phyloP scores from a whole-genome alignment of 352 stramenopile genomes.

The Paralagenidium karlingii region DNA sequence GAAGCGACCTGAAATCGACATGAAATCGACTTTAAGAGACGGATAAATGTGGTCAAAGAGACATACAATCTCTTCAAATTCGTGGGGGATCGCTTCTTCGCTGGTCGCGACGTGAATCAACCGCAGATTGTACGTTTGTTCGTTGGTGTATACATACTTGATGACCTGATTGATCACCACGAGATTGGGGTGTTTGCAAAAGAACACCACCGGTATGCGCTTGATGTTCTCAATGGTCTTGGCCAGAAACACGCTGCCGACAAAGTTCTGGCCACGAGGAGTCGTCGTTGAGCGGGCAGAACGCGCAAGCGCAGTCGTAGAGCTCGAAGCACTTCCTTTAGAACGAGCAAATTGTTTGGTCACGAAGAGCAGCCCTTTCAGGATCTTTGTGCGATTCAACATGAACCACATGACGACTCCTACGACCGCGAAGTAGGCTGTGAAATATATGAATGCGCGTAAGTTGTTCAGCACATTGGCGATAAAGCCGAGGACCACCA shows the following conservation, averaged over 20 bases:
- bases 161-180: slow-evolving; percentile 88
- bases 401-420: slow-evolving; percentile 41
- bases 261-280: slow-evolving; percentile 10
- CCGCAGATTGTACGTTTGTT: slow-evolving; percentile 79
- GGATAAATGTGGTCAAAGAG: slow-evolving; percentile 86
- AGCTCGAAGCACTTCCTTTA: not conserved
- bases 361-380: slow-evolving; percentile 33
- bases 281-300: not conserved
- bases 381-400: slow-evolving; percentile 40
- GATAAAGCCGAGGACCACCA: slow-evolving; percentile 31
- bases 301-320: slow-evolving; percentile 9
- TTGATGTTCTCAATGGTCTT: slow-evolving; percentile 70
- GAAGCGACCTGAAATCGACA: slow-evolving; percentile 59
- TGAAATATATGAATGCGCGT: slow-evolving; percentile 29
- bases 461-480: slow-evolving; percentile 36
- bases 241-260: slow-evolving; percentile 41
- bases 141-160: slow-evolving; percentile 80
- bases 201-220: slow-evolving; percentile 80
- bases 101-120: slow-evolving; percentile 61
- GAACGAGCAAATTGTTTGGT: slow-evolving; percentile 17
- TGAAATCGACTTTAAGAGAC: slow-evolving; percentile 78
- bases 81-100: slow-evolving; percentile 13
- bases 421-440: slow-evolving; percentile 41
- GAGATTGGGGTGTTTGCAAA: slow-evolving; percentile 79
- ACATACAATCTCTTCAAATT: slow-evolving; percentile 33